A percentile compares a stretch with the other conserved stretches of the same genome.
Evolutionary conservation across 768 basidiomycete species (phyloP).

Genomic region (Suillus plorans): DNA sequence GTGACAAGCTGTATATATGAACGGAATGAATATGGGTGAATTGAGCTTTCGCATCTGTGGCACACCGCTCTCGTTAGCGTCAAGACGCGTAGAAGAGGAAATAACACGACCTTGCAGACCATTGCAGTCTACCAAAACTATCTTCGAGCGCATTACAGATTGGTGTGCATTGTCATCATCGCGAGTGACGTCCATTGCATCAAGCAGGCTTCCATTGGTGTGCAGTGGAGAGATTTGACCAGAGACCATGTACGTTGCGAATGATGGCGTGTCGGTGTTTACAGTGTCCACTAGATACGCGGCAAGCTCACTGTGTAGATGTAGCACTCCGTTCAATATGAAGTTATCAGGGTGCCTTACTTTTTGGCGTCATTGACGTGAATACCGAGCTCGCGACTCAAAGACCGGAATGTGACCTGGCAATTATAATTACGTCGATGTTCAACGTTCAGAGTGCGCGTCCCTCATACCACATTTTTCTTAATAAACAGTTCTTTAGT

Average conservation of each 20-base stretch:
- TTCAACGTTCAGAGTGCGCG: conserved; percentile 10
- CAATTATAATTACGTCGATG: neutral
- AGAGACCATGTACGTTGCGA: conserved; percentile 72
- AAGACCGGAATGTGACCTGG: conserved; percentile 77
- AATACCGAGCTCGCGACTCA: conserved; percentile 68
- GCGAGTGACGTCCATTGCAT: conserved; percentile 38
- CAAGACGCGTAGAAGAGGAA: neutral
- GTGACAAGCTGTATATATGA: conserved; percentile 73
- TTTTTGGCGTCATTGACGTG: conserved; percentile 81
- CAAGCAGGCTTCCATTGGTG: conserved; percentile 11
- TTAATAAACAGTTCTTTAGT: conserved; percentile 47
- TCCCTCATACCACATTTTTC: conserved; percentile 37
- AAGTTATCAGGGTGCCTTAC: conserved; percentile 37
- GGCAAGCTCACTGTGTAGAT: conserved; percentile 57
- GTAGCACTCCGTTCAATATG: conserved; percentile 3
- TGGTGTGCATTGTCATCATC: conserved; percentile 45
- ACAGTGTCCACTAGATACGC: conserved; percentile 49
- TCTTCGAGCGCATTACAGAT: conserved; percentile 43
- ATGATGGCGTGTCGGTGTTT: conserved; percentile 28
- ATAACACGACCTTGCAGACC: conserved; percentile 58
- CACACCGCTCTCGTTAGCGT: neutral
- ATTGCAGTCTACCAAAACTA: conserved; percentile 63
- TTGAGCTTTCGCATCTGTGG: conserved; percentile 50
- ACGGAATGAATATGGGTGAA: conserved; percentile 54
- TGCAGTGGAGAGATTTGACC: conserved; percentile 45